Evolutionary conservation across 2,329 filamentous ascomycete species (phyloP).

Genomic region (Cladosporium sp.): DNA sequence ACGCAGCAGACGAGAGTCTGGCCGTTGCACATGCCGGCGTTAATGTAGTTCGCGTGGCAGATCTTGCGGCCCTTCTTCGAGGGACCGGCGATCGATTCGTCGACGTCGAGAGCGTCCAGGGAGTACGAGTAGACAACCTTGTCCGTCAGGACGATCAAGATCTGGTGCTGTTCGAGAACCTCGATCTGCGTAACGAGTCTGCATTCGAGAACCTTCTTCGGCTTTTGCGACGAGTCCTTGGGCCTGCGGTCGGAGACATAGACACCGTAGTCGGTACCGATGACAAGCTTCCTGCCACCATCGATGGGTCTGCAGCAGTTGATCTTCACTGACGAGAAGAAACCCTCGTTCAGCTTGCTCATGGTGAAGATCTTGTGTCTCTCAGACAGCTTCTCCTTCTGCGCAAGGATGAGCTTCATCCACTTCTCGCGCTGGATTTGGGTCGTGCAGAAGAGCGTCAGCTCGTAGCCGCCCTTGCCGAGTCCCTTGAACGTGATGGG

Average conservation of each 20-base stretch:
- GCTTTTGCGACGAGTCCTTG: conserved; percentile 67
- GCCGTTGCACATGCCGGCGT: conserved; percentile 88
- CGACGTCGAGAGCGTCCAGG: conserved; percentile 75
- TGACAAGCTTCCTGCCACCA: conserved; percentile 88
- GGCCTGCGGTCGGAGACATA: conserved; percentile 87
- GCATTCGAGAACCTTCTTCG: conserved; percentile 77
- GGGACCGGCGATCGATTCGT: conserved; percentile 65
- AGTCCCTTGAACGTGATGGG: conserved; percentile 95
- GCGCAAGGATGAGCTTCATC: conserved; percentile 89
- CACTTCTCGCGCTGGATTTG: conserved; percentile 88
- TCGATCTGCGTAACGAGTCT: conserved; percentile 90
- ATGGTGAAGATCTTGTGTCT: conserved; percentile 65
- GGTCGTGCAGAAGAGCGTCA: conserved; percentile 80
- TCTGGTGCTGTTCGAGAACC: conserved; percentile 88
- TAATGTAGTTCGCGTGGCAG: conserved; percentile 97
- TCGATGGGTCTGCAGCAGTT: conserved; percentile 94
- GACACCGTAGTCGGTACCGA: conserved; percentile 89
- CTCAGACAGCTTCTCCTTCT: conserved; percentile 79
- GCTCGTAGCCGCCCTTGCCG: conserved; percentile 89
- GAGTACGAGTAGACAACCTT: conserved; percentile 89
- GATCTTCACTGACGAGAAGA: conserved; percentile 87
- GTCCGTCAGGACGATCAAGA: conserved; percentile 85
- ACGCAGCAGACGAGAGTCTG: conserved; percentile 94
- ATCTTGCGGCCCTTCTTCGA: conserved; percentile 92
- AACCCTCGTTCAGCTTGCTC: conserved; percentile 69